Percentiles rank a stretch among this genome's conserved stretches.
phyloP scores from a whole-genome alignment of 805 yeast species.

The Starmera caribaea region DNA sequence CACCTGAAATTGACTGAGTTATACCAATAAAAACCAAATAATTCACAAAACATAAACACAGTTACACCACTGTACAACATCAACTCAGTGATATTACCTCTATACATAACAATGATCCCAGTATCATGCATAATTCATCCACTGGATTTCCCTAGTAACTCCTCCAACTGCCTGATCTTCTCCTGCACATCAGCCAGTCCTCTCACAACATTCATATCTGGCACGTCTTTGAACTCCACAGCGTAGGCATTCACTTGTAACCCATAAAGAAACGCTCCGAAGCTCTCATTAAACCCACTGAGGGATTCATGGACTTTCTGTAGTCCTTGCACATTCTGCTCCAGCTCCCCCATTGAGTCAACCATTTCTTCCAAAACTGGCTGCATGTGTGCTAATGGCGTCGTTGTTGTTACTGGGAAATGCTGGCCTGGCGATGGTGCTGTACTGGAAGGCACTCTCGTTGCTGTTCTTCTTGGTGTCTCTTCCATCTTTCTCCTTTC shows the following conservation, averaged over 20 bases:
- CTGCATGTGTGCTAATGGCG: slow-evolving; percentile 32
- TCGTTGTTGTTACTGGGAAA: slow-evolving; percentile 30
- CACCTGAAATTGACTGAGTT: too few species aligned
- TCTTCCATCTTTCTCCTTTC: too few species aligned
- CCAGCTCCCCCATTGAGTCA: slow-evolving; percentile 46
- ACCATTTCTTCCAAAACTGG: slow-evolving; percentile 35
- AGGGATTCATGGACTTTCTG: slow-evolving; percentile 53
- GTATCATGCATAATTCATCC: too few species aligned
- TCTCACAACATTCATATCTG: slow-evolving; percentile 6
- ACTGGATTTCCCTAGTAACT: slow-evolving; percentile 4
- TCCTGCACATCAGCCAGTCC: slow-evolving; percentile 9
- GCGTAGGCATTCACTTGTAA: slow-evolving; percentile 83
- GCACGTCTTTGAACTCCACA: slow-evolving; percentile 44
- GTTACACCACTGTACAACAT: too few species aligned
- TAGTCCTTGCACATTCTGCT: slow-evolving; percentile 46
- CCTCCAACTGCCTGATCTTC: slow-evolving; percentile 12
- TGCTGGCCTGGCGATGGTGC: slow-evolving; percentile 35
- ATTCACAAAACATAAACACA: too few species aligned
- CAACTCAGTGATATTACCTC: too few species aligned
- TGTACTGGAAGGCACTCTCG: slow-evolving; percentile 16
- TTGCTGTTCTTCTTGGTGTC: neutral
- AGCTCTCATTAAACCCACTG: slow-evolving; percentile 63
- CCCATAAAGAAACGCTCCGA: slow-evolving; percentile 71
- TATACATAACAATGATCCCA: too few species aligned
- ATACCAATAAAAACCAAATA: too few species aligned